Conservation (phyloP, 441 rosid species). For the Pelargonium citronellum region DNA sequence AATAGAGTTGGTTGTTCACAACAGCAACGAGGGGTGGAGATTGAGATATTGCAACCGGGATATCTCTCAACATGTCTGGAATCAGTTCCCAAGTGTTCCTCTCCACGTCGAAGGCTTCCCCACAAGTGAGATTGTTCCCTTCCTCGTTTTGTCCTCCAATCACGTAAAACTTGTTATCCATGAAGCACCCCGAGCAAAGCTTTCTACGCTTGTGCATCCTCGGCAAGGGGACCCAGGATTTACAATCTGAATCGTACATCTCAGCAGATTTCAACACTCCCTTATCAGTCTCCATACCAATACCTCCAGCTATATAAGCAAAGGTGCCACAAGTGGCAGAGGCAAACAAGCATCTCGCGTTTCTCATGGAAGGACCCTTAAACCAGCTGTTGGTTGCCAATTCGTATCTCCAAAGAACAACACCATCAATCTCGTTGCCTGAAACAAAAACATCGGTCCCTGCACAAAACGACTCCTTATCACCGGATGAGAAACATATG, state of each 20-base stretch:
- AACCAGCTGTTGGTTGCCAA: constrained; percentile 60
- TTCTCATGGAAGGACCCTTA: constrained; percentile 65
- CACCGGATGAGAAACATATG: constrained; percentile 49
- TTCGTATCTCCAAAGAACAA: constrained; percentile 71
- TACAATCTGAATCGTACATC: constrained; percentile 53
- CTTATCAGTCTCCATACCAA: constrained; percentile 22
- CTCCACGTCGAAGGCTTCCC: constrained; percentile 56
- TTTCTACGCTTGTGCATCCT: constrained; percentile 46
- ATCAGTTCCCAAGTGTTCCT: constrained; percentile 55
- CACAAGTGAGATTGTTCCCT: constrained; percentile 46
- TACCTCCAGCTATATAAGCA: constrained; percentile 77
- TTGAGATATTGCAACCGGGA: constrained; percentile 42
- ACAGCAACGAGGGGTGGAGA: constrained; percentile 87
- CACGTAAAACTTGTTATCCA: constrained; percentile 65
- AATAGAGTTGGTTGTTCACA: constrained; percentile 60
- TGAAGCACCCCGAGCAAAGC: constrained; percentile 69
- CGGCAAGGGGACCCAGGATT: constrained; percentile 57
- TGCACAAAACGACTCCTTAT: constrained; percentile 73
- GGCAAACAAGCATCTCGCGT: constrained; percentile 68
- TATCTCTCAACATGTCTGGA: constrained; percentile 50
- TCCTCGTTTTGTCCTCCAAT: constrained; percentile 65
- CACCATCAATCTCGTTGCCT: constrained; percentile 56
- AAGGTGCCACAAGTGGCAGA: constrained; percentile 58
- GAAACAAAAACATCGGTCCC: constrained; percentile 76
- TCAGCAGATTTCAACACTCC: constrained; percentile 55